These are phyloP conservation scores for Debaryomyces sp. DNA, from an alignment of 1,139 yeast genomes.

Conservation along the genomic window DNA sequence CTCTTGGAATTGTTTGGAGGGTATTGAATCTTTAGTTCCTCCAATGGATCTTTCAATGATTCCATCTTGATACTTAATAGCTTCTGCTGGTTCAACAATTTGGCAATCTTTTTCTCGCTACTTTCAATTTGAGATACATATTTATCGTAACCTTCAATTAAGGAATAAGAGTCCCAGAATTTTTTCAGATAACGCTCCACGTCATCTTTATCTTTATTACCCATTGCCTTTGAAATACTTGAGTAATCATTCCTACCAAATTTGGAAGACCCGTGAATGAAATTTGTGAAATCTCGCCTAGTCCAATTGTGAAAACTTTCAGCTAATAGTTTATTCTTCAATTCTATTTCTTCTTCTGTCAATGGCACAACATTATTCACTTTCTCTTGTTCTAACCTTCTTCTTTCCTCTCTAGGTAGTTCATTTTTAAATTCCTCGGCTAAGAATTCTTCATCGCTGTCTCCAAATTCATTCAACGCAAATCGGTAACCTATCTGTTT, in stretches of 20 bases:
- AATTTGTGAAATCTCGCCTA: constrained; percentile 85
- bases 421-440: constrained; percentile 49
- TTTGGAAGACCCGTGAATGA: constrained; percentile 78
- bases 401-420: constrained; percentile 43
- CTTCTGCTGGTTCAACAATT: constrained; percentile 64
- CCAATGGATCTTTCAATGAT: constrained; percentile 67
- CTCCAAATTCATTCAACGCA: constrained; percentile 55
- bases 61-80: constrained; percentile 66
- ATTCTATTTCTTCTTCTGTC: constrained; percentile 70
- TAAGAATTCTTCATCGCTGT: constrained; percentile 58
- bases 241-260: constrained; percentile 68
- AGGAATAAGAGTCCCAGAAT: constrained; percentile 74
- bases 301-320: constrained; percentile 83
- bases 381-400: constrained; percentile 59
- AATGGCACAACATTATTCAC: constrained; percentile 73
- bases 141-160: constrained; percentile 84
- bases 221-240: constrained; percentile 66
- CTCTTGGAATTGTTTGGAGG: constrained; percentile 94
- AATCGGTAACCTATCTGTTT: constrained; percentile 74
- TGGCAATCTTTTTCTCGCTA: constrained; percentile 80
- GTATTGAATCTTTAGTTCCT: constrained; percentile 73
- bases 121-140: constrained; percentile 83
- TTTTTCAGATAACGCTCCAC: constrained; percentile 66
- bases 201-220: constrained; percentile 70
- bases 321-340: constrained; percentile 60